Evolutionary conservation across 352 stramenopile genomes (phyloP).

Genomic region (Phytophthora pseudosyringae): DNA sequence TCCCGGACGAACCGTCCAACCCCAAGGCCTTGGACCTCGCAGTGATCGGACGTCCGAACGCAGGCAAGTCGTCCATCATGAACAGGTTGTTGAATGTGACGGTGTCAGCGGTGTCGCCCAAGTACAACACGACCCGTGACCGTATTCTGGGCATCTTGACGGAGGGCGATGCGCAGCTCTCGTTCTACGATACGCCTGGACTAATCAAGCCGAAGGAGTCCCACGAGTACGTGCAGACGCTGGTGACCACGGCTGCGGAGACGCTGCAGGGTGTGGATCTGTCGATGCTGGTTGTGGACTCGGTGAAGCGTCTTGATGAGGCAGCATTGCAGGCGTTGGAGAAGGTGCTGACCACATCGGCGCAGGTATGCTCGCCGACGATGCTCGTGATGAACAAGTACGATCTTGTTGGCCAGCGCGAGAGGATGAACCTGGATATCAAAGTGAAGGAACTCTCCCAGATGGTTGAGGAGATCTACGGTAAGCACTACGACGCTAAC

Average conservation of each 20-base stretch:
- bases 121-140: slow-evolving; percentile 90
- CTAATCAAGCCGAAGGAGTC: slow-evolving; percentile 89
- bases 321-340: slow-evolving; percentile 75
- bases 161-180: slow-evolving; percentile 73
- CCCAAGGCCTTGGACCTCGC: slow-evolving; percentile 76
- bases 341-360: slow-evolving; percentile 82
- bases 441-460: slow-evolving; percentile 81
- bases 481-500: slow-evolving; percentile 65
- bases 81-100: slow-evolving; percentile 82
- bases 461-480: slow-evolving; percentile 85
- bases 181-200: slow-evolving; percentile 88
- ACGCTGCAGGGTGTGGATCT: slow-evolving; percentile 85
- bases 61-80: slow-evolving; percentile 89
- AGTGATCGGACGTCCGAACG: slow-evolving; percentile 88
- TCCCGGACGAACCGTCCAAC: slow-evolving; percentile 74
- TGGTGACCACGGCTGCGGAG: slow-evolving; percentile 81
- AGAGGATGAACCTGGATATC: slow-evolving; percentile 61
- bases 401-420: slow-evolving; percentile 63
- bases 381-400: slow-evolving; percentile 92
- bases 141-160: slow-evolving; percentile 82
- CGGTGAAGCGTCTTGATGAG: slow-evolving; percentile 85
- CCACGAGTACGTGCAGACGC: slow-evolving; percentile 81
- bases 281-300: slow-evolving; percentile 86
- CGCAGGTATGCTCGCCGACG: slow-evolving; percentile 74
- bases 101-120: slow-evolving; percentile 85